Percentiles rank a stretch among this genome's conserved stretches.
phyloP scores from a whole-genome alignment of 257 asterid genomes.

The Ilex asprella region DNA sequence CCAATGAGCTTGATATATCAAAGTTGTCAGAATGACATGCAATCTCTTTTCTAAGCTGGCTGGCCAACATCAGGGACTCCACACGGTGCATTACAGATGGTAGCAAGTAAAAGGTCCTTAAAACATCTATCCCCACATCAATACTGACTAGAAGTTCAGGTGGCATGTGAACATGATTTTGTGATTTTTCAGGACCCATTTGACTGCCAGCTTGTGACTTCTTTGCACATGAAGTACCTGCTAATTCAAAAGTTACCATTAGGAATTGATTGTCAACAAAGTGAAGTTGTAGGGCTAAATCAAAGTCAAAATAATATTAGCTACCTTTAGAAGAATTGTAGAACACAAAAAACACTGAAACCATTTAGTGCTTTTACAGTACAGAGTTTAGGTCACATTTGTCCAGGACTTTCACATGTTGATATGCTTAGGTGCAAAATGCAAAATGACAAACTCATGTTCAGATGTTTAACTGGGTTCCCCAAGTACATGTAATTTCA shows the following conservation, averaged over 20 bases:
- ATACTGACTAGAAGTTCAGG: constrained; percentile 76
- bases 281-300: too few species aligned
- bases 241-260: constrained; percentile 8
- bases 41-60: constrained; percentile 77
- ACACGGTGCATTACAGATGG: constrained; percentile 91
- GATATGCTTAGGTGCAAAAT: too few species aligned
- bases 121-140: constrained; percentile 45
- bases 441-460: too few species aligned
- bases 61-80: constrained; percentile 85
- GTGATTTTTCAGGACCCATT: constrained; percentile 35
- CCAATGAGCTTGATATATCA: constrained; percentile 67
- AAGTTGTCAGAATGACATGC: constrained; percentile 34
- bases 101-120: constrained; percentile 78
- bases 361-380: neutral
- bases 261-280: too few species aligned
- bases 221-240: constrained; percentile 28
- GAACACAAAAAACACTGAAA: neutral
- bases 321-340: neutral
- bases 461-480: too few species aligned
- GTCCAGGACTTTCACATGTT: neutral
- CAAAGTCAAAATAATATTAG: too few species aligned
- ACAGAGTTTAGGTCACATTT: neutral
- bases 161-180: constrained; percentile 62
- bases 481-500: too few species aligned
- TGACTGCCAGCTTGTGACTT: constrained; percentile 24